phyloP scores from a whole-genome alignment of 148 eudicot species.

The Polygonum aviculare region DNA sequence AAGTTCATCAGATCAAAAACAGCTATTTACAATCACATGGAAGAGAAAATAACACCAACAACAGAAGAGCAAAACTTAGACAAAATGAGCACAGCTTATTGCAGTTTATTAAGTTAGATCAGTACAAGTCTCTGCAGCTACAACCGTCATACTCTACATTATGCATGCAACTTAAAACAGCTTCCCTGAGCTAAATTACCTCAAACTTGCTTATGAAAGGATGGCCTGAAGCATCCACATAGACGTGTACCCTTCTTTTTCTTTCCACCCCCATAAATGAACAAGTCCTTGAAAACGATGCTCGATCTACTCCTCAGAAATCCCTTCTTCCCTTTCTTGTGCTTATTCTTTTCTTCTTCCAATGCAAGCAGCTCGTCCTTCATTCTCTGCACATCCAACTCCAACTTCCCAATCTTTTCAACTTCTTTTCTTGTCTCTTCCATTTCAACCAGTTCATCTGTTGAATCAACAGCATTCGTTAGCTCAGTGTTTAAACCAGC shows the following conservation, averaged over 20 bases:
- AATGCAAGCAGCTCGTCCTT: constrained; percentile 41
- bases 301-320: constrained; percentile 35
- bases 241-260: constrained; percentile 45
- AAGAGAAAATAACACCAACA: too few relatives aligned
- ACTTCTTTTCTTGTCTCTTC: constrained; percentile 48
- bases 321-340: constrained; percentile 22
- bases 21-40: too few relatives aligned
- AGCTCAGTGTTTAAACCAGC: constrained; percentile 46
- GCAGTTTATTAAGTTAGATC: neutral
- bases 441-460: constrained; percentile 35
- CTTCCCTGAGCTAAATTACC: constrained; percentile 5
- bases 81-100: neutral
- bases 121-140: neutral
- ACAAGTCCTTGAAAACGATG: constrained; percentile 34
- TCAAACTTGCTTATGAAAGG: constrained; percentile 21
- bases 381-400: constrained; percentile 59
- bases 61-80: neutral
- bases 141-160: neutral
- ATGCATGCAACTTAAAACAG: neutral
- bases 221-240: constrained; percentile 54
- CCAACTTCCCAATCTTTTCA: constrained; percentile 59
- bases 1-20: too few relatives aligned
- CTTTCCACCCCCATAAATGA: constrained; percentile 40
- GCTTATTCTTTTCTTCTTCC: constrained; percentile 61
- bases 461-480: constrained; percentile 35